Evolutionary conservation across 2,329 filamentous ascomycete genomes (phyloP).

Genomic region (Penicillium olsonii): DNA sequence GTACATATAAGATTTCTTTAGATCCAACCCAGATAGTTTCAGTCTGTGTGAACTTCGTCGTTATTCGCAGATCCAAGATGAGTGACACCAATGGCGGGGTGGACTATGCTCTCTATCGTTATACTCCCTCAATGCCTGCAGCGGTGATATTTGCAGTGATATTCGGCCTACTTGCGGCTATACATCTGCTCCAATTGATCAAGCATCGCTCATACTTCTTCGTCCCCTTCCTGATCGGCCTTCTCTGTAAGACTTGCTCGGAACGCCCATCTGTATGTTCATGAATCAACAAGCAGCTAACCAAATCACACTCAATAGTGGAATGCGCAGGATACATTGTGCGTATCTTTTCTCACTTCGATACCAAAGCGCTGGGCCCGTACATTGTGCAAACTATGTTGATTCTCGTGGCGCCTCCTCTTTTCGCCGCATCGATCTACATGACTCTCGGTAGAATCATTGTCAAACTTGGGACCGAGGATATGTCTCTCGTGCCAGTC

Average conservation of each 20-base stretch:
- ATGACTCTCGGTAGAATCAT: conserved; percentile 34
- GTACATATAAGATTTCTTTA: background rate
- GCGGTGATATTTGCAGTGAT: conserved; percentile 23
- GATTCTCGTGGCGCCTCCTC: conserved; percentile 32
- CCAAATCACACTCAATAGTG: conserved; percentile 21
- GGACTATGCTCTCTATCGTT: conserved; percentile 43
- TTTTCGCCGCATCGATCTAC: conserved; percentile 34
- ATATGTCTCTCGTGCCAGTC: conserved; percentile 21
- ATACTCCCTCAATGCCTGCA: conserved; percentile 28
- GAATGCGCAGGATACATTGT: conserved; percentile 30
- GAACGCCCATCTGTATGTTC: no score
- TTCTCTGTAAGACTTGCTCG: conserved; percentile 40
- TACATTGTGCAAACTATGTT: conserved; percentile 33
- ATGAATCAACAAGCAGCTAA: background rate
- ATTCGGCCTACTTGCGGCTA: conserved; percentile 26
- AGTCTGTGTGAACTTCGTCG: no score
- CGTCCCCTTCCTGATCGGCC: conserved; percentile 37
- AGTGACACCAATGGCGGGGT: background rate
- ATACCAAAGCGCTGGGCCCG: conserved; percentile 24
- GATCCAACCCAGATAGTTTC: no score
- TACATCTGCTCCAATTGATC: conserved; percentile 17
- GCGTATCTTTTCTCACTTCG: conserved; percentile 27
- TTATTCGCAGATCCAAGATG: conserved; percentile 1
- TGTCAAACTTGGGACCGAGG: conserved; percentile 19
- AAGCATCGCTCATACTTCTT: conserved; percentile 39